These are phyloP conservation scores for Alternaria brassicicola DNA, from an alignment of 2,329 filamentous ascomycete genomes.

Conservation along the genomic window DNA sequence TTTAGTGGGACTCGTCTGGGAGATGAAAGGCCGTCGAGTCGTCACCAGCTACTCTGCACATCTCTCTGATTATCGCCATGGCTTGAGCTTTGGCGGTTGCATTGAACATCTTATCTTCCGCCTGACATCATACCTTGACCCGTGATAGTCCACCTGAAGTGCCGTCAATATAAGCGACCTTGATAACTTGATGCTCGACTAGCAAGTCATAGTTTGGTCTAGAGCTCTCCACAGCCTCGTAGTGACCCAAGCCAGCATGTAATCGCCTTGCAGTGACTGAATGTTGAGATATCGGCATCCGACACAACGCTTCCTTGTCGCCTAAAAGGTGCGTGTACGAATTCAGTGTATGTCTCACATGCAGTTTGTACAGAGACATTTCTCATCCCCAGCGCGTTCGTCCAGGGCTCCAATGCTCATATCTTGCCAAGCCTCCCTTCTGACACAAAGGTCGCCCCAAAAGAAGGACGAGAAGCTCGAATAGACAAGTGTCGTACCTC, in stretches of 20 bases:
- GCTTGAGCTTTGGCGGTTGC: neutral
- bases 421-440: constrained; percentile 9
- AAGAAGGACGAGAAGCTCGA: constrained; percentile 11
- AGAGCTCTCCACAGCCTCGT: neutral
- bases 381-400: constrained; percentile 13
- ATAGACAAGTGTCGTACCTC: constrained; percentile 6
- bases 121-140: constrained; percentile 39
- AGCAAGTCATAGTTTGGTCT: constrained; percentile 20
- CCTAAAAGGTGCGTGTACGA: no score
- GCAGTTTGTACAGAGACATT: no score
- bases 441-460: constrained; percentile 4
- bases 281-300: constrained; percentile 12
- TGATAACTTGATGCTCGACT: constrained; percentile 5
- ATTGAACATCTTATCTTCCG: neutral
- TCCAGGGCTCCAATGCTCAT: constrained; percentile 1
- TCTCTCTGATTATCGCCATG: neutral
- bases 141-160: constrained; percentile 1
- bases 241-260: constrained; percentile 17
- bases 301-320: constrained; percentile 9
- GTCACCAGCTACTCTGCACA: neutral
- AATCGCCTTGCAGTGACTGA: constrained; percentile 10
- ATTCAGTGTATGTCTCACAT: no score
- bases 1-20: constrained; percentile 4
- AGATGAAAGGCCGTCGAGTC: neutral
- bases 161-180: constrained; percentile 5